These are phyloP conservation scores for Epichloe bromicola DNA, from an alignment of 2,329 filamentous ascomycete species.

Conservation along the genomic window DNA sequence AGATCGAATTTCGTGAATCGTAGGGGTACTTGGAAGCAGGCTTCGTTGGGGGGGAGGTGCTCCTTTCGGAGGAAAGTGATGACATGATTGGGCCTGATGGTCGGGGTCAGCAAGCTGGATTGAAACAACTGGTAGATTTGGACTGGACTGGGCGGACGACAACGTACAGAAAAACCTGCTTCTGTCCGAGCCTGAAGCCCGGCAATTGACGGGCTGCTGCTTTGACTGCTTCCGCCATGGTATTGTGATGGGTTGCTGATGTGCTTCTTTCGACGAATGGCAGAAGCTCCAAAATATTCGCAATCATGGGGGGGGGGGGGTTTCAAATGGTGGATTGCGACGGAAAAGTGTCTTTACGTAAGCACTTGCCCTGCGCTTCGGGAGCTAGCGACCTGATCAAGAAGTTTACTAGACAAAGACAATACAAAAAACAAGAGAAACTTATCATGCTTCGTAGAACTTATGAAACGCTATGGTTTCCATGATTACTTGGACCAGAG, in stretches of 20 bases:
- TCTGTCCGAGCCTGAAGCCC: constrained; percentile 36
- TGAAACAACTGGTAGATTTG: background rate
- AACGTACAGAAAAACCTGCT: constrained; percentile 42
- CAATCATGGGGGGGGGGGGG: background rate
- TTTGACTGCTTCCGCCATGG: constrained; percentile 28
- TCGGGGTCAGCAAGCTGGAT: background rate
- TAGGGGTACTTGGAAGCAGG: constrained; percentile 81
- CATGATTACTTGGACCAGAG: no score
- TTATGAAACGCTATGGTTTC: no score
- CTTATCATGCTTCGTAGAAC: no score
- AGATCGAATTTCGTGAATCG: constrained; percentile 93
- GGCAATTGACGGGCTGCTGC: constrained; percentile 26
- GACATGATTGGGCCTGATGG: constrained; percentile 61
- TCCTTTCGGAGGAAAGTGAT: constrained; percentile 65
- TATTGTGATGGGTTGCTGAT: constrained; percentile 12
- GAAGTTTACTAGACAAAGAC: no score
- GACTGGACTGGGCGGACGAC: no score
- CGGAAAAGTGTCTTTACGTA: constrained; percentile 3
- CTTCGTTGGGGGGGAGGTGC: constrained; percentile 66
- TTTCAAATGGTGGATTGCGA: background rate
- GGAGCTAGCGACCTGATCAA: no score
- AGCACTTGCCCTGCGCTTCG: background rate
- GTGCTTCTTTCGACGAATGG: constrained; percentile 10
- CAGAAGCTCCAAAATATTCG: constrained; percentile 5
- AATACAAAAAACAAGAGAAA: no score